Conservation (phyloP, 352 stramenopile genomes). For the Phytophthora idaei region DNA sequence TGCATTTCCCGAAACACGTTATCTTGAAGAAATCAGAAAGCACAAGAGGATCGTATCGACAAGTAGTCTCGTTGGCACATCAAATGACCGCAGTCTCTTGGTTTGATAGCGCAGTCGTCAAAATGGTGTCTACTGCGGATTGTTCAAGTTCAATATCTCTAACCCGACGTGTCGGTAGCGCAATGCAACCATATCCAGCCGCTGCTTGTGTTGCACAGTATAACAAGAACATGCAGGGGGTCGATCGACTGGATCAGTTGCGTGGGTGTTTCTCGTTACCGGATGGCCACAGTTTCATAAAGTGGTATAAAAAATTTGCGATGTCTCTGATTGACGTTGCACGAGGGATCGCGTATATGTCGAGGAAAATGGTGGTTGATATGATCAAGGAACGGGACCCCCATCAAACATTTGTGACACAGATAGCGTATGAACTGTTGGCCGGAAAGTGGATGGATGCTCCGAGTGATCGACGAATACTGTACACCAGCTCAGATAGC, state of each 20-base stretch:
- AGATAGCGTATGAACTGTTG: constrained; percentile 24
- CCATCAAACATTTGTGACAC: constrained; percentile 24
- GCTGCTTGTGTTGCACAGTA: constrained; percentile 28
- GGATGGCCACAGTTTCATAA: constrained; percentile 34
- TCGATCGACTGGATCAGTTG: constrained; percentile 37
- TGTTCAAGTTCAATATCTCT: constrained; percentile 14
- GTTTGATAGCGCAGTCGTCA: constrained; percentile 33
- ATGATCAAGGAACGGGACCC: constrained; percentile 14
- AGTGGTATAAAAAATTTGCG: constrained; percentile 43
- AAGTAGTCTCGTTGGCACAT: constrained; percentile 15
- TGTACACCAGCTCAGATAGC: background rate
- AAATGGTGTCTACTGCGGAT: constrained; percentile 36
- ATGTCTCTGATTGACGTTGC: constrained; percentile 35
- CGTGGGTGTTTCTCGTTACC: constrained; percentile 27
- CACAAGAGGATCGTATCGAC: constrained; percentile 6
- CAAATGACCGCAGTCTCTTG: constrained; percentile 28
- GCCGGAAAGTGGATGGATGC: background rate
- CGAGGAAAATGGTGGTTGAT: constrained; percentile 9
- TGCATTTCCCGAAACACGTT: constrained; percentile 34
- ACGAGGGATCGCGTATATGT: constrained; percentile 29
- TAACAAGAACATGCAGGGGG: too few species aligned
- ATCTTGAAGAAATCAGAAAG: constrained; percentile 20
- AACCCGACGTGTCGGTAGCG: constrained; percentile 16
- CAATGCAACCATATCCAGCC: constrained; percentile 13
- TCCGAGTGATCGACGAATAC: background rate